Evolutionary conservation across 2,329 filamentous ascomycete species (phyloP), one percentile per base, ranked within the genome.

Genomic region (Epichloe brachyelytri): DNA sequence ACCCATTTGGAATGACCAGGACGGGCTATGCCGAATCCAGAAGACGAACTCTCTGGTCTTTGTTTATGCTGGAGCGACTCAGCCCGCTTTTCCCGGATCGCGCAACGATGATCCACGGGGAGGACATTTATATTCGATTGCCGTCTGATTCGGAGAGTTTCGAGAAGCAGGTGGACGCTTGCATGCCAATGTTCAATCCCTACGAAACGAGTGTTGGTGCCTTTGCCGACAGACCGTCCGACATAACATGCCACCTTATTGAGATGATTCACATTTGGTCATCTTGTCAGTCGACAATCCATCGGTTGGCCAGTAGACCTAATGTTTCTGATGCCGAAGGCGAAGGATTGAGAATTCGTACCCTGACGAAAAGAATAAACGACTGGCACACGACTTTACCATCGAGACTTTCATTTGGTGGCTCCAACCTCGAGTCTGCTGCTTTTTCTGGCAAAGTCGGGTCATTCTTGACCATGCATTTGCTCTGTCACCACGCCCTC

Each of bases 41-140:
- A 53, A 75, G 84, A 55, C 74, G 85, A 51, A 87, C 83, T 0
- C 83, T 87, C 59, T 89, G 84, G 84, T 78, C 80, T 30, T 76
- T 80, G 48, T 86, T 83, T 57, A 68, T 87, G 57, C 75, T 86
- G 63, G 85, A 88, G 65, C 77, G 82, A 46, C 77, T 83, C 54
- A 80, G 78, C 46, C 77, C 77, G 14, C 74, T 80, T 53, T 80
- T 75, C 49, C 74, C 75, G 1, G 69, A 73, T 2, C 72, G 74
- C 2, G 65, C 72, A 6, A 77, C 72, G 46, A 74, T 78, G 54
- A 73, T 87, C 53, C 77, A 79, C 46, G 69, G 77, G 4, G 77
- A 84, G 54, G 80, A 87, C 53, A 76, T 85, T 41, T 83, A 84
- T 58, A 69, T 86, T 12, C 77, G 80, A 48, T 71, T 88, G 5